A percentile compares a stretch with the other conserved stretches of the same genome.
These are phyloP conservation scores for Dothiorella sarmentorum DNA, from an alignment of 2,329 filamentous ascomycete species.

Conservation along the genomic window DNA sequence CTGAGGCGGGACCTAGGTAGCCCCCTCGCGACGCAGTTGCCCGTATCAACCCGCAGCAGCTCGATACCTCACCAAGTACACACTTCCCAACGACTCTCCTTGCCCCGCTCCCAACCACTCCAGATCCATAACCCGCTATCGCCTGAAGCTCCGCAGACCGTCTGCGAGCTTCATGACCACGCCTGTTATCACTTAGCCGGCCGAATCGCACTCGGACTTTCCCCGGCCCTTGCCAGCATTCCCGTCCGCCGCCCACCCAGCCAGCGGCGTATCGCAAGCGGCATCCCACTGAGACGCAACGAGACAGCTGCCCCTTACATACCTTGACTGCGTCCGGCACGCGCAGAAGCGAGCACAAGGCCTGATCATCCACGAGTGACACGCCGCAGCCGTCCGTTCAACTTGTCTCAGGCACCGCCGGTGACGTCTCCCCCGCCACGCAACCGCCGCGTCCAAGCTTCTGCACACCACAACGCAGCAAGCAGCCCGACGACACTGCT, in stretches of 20 bases:
- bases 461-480: neutral
- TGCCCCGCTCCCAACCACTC: conserved; percentile 12
- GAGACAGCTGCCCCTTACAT: neutral
- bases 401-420: conserved; percentile 7
- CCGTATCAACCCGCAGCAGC: conserved; percentile 16
- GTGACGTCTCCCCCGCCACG: conserved; percentile 17
- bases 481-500: conserved; percentile 4
- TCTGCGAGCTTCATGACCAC: conserved; percentile 1
- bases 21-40: neutral
- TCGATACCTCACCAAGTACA: conserved; percentile 9
- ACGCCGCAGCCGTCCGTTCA: neutral
- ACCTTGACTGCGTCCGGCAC: neutral
- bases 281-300: neutral
- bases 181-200: neutral
- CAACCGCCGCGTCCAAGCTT: conserved; percentile 12
- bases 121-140: neutral
- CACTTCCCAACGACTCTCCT: conserved; percentile 15
- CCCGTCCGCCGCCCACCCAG: neutral
- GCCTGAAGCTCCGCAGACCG: neutral
- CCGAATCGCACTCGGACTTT: conserved; percentile 7
- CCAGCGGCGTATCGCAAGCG: conserved; percentile 5
- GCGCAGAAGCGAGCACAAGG: conserved; percentile 10
- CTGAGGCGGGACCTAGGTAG: conserved; percentile 6
- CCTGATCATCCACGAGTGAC: conserved; percentile 4
- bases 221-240: conserved; percentile 1